These are phyloP conservation scores for Pochonia chlamydosporia DNA, from an alignment of 2,329 filamentous ascomycete species.

Conservation along the genomic window DNA sequence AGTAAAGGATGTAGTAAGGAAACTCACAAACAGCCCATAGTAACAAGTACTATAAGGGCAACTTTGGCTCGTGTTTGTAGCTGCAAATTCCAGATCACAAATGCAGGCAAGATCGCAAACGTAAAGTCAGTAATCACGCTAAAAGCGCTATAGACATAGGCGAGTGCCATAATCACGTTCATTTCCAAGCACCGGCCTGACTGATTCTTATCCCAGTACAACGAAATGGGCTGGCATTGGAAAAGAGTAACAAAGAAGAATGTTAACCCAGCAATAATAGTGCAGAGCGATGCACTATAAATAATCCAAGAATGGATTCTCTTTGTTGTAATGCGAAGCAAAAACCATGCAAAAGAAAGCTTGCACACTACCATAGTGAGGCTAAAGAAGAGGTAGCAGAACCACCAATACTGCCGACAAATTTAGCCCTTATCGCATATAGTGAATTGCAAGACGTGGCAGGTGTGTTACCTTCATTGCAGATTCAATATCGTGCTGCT, in stretches of 20 bases:
- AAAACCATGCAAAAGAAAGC: constrained; percentile 36
- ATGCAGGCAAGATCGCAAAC: constrained; percentile 45
- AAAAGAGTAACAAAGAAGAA: constrained; percentile 37
- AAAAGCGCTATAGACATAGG: constrained; percentile 44
- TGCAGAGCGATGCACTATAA: constrained; percentile 27
- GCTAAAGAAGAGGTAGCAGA: constrained; percentile 31
- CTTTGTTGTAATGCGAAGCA: constrained; percentile 33
- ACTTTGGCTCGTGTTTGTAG: constrained; percentile 47
- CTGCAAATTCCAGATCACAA: constrained; percentile 48
- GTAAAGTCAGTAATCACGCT: constrained; percentile 46
- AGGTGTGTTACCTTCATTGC: constrained; percentile 32
- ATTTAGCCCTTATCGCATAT: background rate
- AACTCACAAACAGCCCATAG: constrained; percentile 47
- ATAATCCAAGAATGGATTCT: constrained; percentile 29
- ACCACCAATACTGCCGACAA: constrained; percentile 28
- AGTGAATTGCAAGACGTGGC: background rate
- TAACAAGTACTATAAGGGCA: constrained; percentile 45
- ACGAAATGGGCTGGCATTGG: constrained; percentile 33
- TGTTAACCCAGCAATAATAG: constrained; percentile 28
- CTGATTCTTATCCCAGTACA: constrained; percentile 32
- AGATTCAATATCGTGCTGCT: constrained; percentile 14
- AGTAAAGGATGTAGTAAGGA: background rate
- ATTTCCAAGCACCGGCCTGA: constrained; percentile 30
- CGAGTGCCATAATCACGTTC: constrained; percentile 43
- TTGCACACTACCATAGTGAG: constrained; percentile 32